These are phyloP conservation scores for Rhodomyrtus tomentosa DNA, from an alignment of 345 rosid species.

Conservation along the genomic window DNA sequence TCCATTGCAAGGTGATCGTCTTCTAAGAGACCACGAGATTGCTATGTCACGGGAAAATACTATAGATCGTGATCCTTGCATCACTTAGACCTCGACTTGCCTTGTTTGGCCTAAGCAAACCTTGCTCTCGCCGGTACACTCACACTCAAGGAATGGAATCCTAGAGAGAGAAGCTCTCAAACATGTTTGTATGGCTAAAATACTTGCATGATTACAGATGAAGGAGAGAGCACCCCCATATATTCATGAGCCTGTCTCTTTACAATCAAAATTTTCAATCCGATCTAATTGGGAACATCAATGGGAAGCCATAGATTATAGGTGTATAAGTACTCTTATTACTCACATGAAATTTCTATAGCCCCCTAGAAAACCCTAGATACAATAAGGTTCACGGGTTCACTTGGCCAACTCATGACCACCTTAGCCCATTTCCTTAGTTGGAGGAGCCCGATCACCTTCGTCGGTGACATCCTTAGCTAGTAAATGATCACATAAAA, in stretches of 20 bases:
- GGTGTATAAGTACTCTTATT: neutral
- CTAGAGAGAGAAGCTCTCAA: neutral
- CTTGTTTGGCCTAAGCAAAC: neutral
- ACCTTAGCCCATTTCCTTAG: neutral
- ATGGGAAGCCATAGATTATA: neutral
- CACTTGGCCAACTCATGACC: neutral
- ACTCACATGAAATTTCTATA: neutral
- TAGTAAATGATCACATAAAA: neutral
- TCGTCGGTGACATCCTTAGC: neutral
- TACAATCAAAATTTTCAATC: neutral
- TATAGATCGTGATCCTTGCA: neutral
- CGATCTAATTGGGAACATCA: neutral
- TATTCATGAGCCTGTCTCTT: neutral
- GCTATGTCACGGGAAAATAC: neutral
- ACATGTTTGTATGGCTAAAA: neutral
- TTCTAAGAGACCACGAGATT: neutral
- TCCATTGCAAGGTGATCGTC: neutral
- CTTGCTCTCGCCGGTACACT: neutral
- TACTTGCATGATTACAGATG: neutral
- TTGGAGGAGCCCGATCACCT: neutral
- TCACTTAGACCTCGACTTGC: neutral
- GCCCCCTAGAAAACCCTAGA: neutral
- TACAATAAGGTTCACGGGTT: neutral
- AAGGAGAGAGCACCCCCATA: neutral
- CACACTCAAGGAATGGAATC: neutral